Percentiles rank a stretch among this genome's conserved stretches.
phyloP scores from a whole-genome alignment of 2,329 filamentous ascomycete genomes.

The Cercospora nicotianae region DNA sequence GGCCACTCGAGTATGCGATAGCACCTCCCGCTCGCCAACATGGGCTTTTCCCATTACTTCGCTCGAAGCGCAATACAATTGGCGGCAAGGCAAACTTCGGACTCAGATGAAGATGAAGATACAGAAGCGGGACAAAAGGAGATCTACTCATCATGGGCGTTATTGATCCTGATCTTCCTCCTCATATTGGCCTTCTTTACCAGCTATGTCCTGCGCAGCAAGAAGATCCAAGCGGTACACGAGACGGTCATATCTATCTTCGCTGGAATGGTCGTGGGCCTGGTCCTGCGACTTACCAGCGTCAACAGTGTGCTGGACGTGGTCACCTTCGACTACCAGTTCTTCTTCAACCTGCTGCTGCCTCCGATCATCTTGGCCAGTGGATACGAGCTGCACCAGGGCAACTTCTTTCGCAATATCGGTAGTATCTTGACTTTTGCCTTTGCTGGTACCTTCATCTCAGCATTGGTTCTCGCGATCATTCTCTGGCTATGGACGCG shows the following conservation, averaged over 20 bases:
- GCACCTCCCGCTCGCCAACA: constrained; percentile 31
- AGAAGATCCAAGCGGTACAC: constrained; percentile 95
- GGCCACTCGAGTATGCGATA: constrained; percentile 29
- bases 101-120: constrained; percentile 55
- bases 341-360: constrained; percentile 99
- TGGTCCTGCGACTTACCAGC: constrained; percentile 79
- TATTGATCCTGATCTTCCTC: constrained; percentile 94
- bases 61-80: constrained; percentile 25
- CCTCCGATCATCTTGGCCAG: constrained; percentile 97
- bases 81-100: constrained; percentile 47
- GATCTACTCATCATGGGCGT: constrained; percentile 91
- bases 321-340: constrained; percentile 97
- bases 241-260: constrained; percentile 99
- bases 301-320: constrained; percentile 82
- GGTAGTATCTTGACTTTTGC: constrained; percentile 97
- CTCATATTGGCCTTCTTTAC: constrained; percentile 94
- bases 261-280: constrained; percentile 92
- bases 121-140: constrained; percentile 87
- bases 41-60: constrained; percentile 32
- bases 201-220: constrained; percentile 94
- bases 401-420: constrained; percentile 98
- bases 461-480: constrained; percentile 86
- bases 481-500: constrained; percentile 87
- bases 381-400: constrained; percentile 95
- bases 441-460: constrained; percentile 95